Evolutionary conservation across 169 alveolate genomes (phyloP), one percentile per base, ranked within the genome.

Genomic region (Cryptosporidium baileyi): DNA sequence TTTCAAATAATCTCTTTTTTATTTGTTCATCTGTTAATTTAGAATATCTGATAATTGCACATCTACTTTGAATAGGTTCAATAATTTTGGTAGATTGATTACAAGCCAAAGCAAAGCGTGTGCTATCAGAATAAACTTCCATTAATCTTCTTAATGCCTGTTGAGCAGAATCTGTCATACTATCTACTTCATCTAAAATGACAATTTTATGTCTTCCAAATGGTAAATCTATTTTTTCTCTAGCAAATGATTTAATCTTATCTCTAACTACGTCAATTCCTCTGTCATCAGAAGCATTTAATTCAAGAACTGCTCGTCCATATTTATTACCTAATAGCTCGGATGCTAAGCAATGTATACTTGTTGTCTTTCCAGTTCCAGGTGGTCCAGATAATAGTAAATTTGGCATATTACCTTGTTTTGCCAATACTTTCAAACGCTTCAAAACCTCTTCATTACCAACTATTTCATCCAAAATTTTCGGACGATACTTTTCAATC

Each of bases 281-380:
- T 81, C 99, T 90, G 80, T 97, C 99, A 88, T 98, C 99, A 3
- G 99, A 96, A 19, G 99, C 99, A 80, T 98, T 98, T 59, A 98
- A 93, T 91, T 98, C 99, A 52, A 97, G 89, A 41, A 95, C 98
- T 24, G 98, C 98, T 79, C 93, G 92, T 67, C 81, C 88, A 47
- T 79, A 61, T 82, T 91, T 93, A 62, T 90, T 90, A 22, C 98
- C 98, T 40, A 98, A 94, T 95, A 97, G 91, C 89, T 95, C 96
- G 63, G 98, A 92, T 6, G 99, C 99, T 88, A 98, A 90, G 82
- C 99, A 97, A 63, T 96, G 95, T 11, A 98, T 97, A 67, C 98
- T 94, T 41, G 99, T 96, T 11, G 99, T 98, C 91, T 98, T 98
- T 30, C 99, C 99, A 13, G 99, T 97, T 32, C 99, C 99, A 1